Evolutionary conservation across 2,329 filamentous ascomycete species (phyloP), one percentile per base, ranked within the genome.

Genomic region (Colletotrichum salicis): DNA sequence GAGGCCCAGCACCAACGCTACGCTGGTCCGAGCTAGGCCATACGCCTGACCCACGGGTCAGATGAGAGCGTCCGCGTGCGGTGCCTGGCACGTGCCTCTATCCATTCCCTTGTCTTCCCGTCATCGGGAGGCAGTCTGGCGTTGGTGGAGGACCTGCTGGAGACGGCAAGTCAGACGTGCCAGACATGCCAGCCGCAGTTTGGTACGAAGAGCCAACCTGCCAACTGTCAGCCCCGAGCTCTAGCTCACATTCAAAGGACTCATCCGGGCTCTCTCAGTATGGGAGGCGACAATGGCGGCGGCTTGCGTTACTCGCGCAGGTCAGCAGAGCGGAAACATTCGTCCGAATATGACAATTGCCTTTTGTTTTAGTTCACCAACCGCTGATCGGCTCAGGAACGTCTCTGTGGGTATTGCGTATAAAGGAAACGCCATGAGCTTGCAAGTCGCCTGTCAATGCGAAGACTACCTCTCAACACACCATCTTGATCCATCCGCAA

Each of bases 71-170:
- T 41, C 70, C 59, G 54, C 48, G 69, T 71, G 45, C 64, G 62
- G 69, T 71, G 48, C 69, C 69, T 71, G 69, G 69, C 69, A 71
- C 69, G 69, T 71, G 69, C 69, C 69, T 64, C 59, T 64, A 48
- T 22, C 41, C 29, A 15, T 57, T 51, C 55, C 57, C 65, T 55
- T 71, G 65, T 60, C 60, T 71, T 58, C 66, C 69, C 65, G 69
- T 71, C 69, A 69, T 71, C 54, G 64, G 59, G 41, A 41, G 51
- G 22, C 51, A 57, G n/a, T 54, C 45, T 63, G 60, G 60, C 60
- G 51, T 62, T 71, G 51, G 52, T 45, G 57, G 33, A 24, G 2
- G 15, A 31, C n/a, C 15, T 59, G 60, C 56, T 52, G 54, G 51
- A 41, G 24, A 35, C 33, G 51, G n/a, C 63, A 19, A n/a, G 51